phyloP scores from a whole-genome alignment of 2,329 filamentous ascomycete species.

The Metarhizium guizhouense region DNA sequence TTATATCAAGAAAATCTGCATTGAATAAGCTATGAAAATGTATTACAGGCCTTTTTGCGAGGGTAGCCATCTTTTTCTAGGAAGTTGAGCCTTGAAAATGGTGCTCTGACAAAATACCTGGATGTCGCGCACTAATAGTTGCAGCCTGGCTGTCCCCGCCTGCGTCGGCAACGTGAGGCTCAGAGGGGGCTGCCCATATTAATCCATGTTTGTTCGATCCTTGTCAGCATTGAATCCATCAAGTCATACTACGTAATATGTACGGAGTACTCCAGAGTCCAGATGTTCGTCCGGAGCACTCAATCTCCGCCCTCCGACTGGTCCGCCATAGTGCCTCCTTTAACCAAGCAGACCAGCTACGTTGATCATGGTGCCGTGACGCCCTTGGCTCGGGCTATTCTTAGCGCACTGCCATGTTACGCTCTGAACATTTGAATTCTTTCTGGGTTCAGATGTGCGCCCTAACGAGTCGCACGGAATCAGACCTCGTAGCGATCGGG shows the following conservation, averaged over 20 bases:
- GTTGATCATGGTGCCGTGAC: neutral
- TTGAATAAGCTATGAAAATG: neutral
- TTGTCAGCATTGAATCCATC: too few relatives aligned
- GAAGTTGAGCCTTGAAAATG: neutral
- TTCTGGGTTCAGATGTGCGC: neutral
- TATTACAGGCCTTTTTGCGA: neutral
- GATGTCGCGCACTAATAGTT: conserved; percentile 1
- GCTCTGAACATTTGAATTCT: neutral
- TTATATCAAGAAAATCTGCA: neutral
- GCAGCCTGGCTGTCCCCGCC: neutral
- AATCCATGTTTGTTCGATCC: too few relatives aligned
- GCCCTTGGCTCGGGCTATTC: neutral
- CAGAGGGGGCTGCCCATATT: neutral
- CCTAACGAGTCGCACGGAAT: neutral
- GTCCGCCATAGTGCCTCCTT: too few relatives aligned
- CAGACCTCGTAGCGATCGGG: neutral
- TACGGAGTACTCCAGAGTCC: too few relatives aligned
- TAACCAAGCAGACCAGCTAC: too few relatives aligned
- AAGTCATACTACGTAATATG: too few relatives aligned
- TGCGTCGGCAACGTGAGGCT: neutral
- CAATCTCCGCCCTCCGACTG: too few relatives aligned
- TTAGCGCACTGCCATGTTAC: neutral
- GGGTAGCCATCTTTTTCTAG: neutral
- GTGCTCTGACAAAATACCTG: neutral
- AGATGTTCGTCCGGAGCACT: too few relatives aligned